Conservation (phyloP, 2,329 filamentous ascomycete species). For the Fusarium sp. region DNA sequence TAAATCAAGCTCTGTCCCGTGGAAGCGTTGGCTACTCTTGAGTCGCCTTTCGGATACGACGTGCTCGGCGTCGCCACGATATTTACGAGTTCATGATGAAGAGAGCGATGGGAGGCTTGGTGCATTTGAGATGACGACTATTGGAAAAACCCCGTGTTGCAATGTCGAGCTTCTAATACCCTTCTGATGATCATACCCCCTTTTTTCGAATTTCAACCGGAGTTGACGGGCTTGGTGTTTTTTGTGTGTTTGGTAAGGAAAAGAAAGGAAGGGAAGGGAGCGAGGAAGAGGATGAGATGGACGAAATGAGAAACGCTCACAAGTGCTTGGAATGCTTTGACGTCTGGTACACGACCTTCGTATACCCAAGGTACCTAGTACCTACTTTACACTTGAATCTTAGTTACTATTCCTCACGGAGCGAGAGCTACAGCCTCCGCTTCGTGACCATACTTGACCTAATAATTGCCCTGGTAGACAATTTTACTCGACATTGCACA, state of each 20-base stretch:
- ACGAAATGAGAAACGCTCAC: conserved; percentile 37
- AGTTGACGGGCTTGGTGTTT: conserved; percentile 46
- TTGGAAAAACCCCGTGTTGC: conserved; percentile 33
- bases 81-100: conserved; percentile 49
- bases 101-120: conserved; percentile 32
- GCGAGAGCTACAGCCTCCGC: conserved; percentile 36
- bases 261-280: conserved; percentile 12
- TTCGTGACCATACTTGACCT: conserved; percentile 37
- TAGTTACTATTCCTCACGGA: conserved; percentile 44
- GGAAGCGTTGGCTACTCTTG: conserved; percentile 31
- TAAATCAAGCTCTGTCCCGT: conserved; percentile 45
- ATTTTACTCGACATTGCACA: conserved; percentile 50
- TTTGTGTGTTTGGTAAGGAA: conserved; percentile 24
- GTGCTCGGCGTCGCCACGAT: conserved; percentile 48
- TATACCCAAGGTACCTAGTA: conserved; percentile 12
- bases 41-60: conserved; percentile 13
- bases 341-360: conserved; percentile 31
- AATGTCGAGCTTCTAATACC: conserved; percentile 41
- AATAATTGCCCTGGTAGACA: conserved; percentile 51
- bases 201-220: conserved; percentile 36
- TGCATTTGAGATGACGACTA: conserved; percentile 12
- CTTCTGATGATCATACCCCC: conserved; percentile 43
- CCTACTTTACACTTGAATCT: conserved; percentile 38
- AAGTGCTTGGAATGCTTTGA: conserved; percentile 36
- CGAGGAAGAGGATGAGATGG: conserved; percentile 26